phyloP scores from a whole-genome alignment of 805 yeast genomes.

The Kockiozyma suomiensis region DNA sequence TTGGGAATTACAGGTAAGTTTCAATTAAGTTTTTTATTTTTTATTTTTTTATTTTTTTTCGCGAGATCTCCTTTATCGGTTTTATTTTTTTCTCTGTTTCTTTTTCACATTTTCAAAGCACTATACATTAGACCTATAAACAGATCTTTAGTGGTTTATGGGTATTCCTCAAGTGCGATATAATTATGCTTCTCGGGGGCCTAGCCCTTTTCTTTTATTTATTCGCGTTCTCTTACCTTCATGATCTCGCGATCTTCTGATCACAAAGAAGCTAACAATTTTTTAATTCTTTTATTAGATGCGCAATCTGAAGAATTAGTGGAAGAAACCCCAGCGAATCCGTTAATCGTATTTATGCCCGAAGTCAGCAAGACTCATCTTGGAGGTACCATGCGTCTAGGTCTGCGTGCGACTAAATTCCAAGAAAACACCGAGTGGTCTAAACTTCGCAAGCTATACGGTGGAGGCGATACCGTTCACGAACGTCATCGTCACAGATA shows the following conservation, averaged over 20 bases:
- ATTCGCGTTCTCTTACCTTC: not conserved
- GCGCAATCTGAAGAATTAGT: slow-evolving; percentile 35
- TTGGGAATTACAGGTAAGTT: slow-evolving; percentile 67
- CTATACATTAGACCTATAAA: slow-evolving; percentile 28
- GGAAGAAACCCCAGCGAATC: slow-evolving; percentile 60
- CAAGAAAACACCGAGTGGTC: slow-evolving; percentile 66
- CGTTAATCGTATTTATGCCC: slow-evolving; percentile 95
- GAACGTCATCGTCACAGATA: slow-evolving; percentile 99
- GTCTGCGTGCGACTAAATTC: slow-evolving; percentile 87
- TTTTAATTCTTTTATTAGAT: slow-evolving; percentile 14
- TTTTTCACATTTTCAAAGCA: slow-evolving; percentile 10
- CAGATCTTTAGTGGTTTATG: slow-evolving; percentile 10
- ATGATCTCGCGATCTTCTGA: not conserved
- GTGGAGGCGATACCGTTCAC: slow-evolving; percentile 63
- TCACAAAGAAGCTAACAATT: slow-evolving; percentile 15
- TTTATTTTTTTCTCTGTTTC: not conserved
- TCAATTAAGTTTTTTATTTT: not conserved
- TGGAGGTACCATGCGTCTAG: slow-evolving; percentile 99
- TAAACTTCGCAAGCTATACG: slow-evolving; percentile 70
- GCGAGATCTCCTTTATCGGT: not conserved
- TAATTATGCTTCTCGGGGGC: not conserved
- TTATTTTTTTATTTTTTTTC: not conserved
- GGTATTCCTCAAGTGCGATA: slow-evolving; percentile 34
- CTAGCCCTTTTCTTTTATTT: not conserved
- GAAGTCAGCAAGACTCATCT: slow-evolving; percentile 92